phyloP scores from a whole-genome alignment of 1,284 basidiomycete genomes.

The Microbotryomycetes sp. region DNA sequence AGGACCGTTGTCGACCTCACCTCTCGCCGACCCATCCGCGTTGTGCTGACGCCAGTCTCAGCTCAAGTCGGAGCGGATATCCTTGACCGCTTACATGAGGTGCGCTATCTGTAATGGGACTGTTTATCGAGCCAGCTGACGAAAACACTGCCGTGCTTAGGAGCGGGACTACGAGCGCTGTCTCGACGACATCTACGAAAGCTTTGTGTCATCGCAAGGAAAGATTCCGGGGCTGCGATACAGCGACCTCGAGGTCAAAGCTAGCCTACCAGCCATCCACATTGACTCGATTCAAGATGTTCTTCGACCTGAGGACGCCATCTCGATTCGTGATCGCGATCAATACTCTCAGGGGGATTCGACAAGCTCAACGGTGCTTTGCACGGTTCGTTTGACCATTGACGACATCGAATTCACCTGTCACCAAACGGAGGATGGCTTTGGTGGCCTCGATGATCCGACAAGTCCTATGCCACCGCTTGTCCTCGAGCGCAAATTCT shows the following conservation, averaged over 20 bases:
- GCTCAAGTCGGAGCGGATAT: conserved; percentile 24
- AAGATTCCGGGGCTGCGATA: conserved; percentile 2
- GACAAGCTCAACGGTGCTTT: conserved; percentile 19
- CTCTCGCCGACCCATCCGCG: conserved; percentile 1
- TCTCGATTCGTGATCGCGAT: conserved; percentile 6
- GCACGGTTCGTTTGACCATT: conserved; percentile 15
- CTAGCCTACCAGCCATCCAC: conserved; percentile 4
- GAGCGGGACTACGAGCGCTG: conserved; percentile 24
- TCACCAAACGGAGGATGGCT: conserved; percentile 3
- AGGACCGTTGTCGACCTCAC: conserved; percentile 10
- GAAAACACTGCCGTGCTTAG: not conserved
- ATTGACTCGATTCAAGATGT: conserved; percentile 30
- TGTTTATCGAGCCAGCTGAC: not conserved
- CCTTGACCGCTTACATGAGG: conserved; percentile 15
- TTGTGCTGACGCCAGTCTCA: conserved; percentile 26
- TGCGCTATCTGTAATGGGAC: not conserved
- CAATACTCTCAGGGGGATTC: not conserved
- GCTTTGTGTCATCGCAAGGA: conserved; percentile 10
- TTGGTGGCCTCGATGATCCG: conserved; percentile 4
- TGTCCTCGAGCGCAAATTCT: conserved; percentile 4
- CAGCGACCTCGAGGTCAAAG: conserved; percentile 6
- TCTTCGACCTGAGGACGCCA: conserved; percentile 25
- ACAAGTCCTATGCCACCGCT: not conserved
- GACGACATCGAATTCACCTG: conserved; percentile 9
- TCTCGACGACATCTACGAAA: conserved; percentile 22